A percentile compares a stretch with the other conserved stretches of the same genome.
These are phyloP conservation scores for Porphyrellus cyaneotinctus DNA, from an alignment of 768 basidiomycete species.

Conservation along the genomic window DNA sequence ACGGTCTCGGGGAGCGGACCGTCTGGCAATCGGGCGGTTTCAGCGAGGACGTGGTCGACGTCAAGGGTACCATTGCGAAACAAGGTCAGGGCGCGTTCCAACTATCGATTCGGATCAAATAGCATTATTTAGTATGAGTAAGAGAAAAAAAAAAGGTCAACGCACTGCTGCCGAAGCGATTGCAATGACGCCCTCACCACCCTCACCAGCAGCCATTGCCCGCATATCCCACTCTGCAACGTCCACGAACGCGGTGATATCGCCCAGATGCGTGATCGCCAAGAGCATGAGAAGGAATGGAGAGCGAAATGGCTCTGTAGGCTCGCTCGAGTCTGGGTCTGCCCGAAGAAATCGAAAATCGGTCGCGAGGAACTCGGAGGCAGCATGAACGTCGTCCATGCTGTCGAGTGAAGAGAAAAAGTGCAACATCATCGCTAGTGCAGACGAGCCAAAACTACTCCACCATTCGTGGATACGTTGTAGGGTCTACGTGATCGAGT, in stretches of 20 bases:
- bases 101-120: background rate
- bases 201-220: background rate
- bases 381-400: background rate
- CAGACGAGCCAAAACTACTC: background rate
- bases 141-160: background rate
- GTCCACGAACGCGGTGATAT: background rate
- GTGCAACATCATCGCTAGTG: slow-evolving; percentile 1
- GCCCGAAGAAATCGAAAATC: background rate
- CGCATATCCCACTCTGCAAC: slow-evolving; percentile 1
- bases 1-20: background rate
- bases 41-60: background rate
- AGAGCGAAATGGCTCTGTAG: background rate
- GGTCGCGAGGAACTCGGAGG: background rate
- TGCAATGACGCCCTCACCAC: slow-evolving; percentile 2
- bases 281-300: background rate
- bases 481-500: background rate
- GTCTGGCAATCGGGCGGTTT: background rate
- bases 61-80: background rate
- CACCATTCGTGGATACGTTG: slow-evolving; percentile 1
- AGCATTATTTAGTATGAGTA: background rate
- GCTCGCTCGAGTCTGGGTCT: slow-evolving; percentile 1
- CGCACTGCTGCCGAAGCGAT: slow-evolving; percentile 4
- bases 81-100: slow-evolving; percentile 1
- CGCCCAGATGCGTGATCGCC: background rate
- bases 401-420: slow-evolving; percentile 1